phyloP scores from a whole-genome alignment of 2,329 filamentous ascomycete species.

The Aciculosporium take region DNA sequence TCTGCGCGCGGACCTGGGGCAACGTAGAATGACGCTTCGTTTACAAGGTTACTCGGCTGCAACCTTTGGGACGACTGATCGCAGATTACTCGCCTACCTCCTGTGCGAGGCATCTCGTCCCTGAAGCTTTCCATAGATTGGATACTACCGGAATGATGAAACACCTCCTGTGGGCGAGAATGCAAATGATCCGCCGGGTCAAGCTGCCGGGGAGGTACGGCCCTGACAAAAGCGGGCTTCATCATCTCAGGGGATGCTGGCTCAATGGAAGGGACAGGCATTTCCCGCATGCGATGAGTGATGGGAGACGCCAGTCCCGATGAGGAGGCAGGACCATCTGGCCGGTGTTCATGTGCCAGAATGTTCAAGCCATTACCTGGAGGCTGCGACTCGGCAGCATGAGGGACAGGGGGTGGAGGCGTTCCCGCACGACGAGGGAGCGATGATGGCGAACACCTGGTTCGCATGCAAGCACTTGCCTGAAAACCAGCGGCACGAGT shows the following conservation, averaged over 20 bases:
- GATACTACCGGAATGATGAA: slow-evolving; percentile 9
- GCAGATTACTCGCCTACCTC: slow-evolving; percentile 8
- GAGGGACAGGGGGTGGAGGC: background rate
- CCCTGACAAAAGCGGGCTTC: slow-evolving; percentile 21
- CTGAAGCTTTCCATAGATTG: background rate
- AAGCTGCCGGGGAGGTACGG: slow-evolving; percentile 16
- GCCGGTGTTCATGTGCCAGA: slow-evolving; percentile 9
- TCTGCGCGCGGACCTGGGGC: background rate
- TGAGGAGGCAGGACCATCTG: slow-evolving; percentile 9
- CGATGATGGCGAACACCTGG: slow-evolving; percentile 4
- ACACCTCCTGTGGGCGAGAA: slow-evolving; percentile 4
- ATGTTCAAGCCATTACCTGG: slow-evolving; percentile 15
- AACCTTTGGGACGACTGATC: slow-evolving; percentile 5
- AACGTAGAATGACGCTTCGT: slow-evolving; percentile 2
- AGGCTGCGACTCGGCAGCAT: background rate
- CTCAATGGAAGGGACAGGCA: slow-evolving; percentile 33
- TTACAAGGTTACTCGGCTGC: slow-evolving; percentile 1
- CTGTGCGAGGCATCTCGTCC: background rate
- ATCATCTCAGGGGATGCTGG: slow-evolving; percentile 23
- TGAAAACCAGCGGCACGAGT: slow-evolving; percentile 2
- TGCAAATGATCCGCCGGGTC: slow-evolving; percentile 11
- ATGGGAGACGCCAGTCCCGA: slow-evolving; percentile 7
- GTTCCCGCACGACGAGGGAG: background rate
- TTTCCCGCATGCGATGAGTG: slow-evolving; percentile 21
- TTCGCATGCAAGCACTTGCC: slow-evolving; percentile 2